Base-by-base conservation (phyloP, 371 early-diverging fungal genomes). In the Apophysomyces ossiformis region DNA sequence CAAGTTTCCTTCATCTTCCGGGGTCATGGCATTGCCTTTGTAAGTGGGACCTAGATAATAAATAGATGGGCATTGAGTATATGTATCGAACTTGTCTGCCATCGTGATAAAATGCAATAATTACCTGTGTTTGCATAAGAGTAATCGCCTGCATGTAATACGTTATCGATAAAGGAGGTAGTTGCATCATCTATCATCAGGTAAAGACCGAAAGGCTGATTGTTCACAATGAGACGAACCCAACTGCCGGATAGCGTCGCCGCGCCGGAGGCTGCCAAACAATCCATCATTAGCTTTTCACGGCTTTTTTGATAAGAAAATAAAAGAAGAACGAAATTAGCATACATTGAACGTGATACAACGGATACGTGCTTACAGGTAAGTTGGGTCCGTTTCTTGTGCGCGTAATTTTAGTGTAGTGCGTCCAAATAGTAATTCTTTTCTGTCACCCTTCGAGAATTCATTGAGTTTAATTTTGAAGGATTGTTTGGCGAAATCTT, bases 151-250 rank as follows among this genome's bases (percentile, higher is more conserved):
- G 50, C 66, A 32, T 67, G 69, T 12, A 83, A 59, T 1, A 74
- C 75, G 57, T 77, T 74, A 60, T 81, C 79, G 60, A 70, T 50
- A 62, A 81, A 79, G 35, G 77, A 78, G 54, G 72, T 79, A 12
- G 77, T 72, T 58, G 76, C 78, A 41, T 83, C 84, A 58, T 83
- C 84, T 46, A 78, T 81, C 76, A 83, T 73, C 60, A 83, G 56
- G 63, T 67, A 83, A n/a, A 83, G 65, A 57, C 84, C 84, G 46
- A 75, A 81, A 32, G 75, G 63, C 38, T 72, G 65, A 45, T 70
- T 71, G 66, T 83, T 83, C 65, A 83, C 68, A 44, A 66, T 79
- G 7, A 83, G 70, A 60, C 84, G 81, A 54, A 76, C 78, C 69
- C 78, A 83, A n/a, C 76, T 73, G 16, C 74, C 77, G 43, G 77